Evolutionary conservation across 331 rosid species (phyloP).

Genomic region (Telfairia occidentalis): DNA sequence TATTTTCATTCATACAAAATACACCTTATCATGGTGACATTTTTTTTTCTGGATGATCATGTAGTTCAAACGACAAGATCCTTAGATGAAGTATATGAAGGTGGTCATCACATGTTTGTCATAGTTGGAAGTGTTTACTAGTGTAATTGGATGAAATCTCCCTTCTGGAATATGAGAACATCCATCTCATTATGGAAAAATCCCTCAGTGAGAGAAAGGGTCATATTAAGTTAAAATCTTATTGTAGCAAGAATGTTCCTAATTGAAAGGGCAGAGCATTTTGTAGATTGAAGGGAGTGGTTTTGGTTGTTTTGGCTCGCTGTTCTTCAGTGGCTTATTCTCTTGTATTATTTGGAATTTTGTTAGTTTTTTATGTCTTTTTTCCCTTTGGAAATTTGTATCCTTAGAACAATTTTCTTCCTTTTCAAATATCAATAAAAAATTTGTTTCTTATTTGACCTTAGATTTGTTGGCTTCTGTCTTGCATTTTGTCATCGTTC

Average conservation of each 20-base stretch:
- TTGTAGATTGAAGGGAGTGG: no score
- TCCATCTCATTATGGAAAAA: constrained; percentile 75
- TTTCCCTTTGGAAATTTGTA: no score
- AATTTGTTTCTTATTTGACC: no score
- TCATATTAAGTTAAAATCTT: constrained; percentile 67
- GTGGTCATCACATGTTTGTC: constrained; percentile 53
- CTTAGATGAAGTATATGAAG: constrained; percentile 37
- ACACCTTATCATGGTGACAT: constrained; percentile 55
- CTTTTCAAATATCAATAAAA: no score
- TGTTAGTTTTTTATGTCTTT: no score
- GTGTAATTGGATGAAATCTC: constrained; percentile 80
- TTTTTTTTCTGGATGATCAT: constrained; percentile 27
- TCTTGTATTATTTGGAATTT: no score
- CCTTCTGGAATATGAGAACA: constrained; percentile 59
- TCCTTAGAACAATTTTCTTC: no score
- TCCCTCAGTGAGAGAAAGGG: constrained; percentile 48
- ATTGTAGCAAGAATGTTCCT: constrained; percentile 66
- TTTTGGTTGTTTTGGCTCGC: no score
- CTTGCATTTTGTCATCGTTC: no score
- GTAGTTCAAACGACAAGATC: constrained; percentile 25
- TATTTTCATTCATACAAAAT: constrained; percentile 52
- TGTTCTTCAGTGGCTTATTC: no score
- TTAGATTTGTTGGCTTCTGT: no score
- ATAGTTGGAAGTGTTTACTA: constrained; percentile 86
- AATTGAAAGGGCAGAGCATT: constrained; percentile 67